A percentile compares a stretch with the other conserved stretches of the same genome.
Conservation (phyloP, 1,139 yeast genomes). For the Scheffersomyces parashehatae region DNA sequence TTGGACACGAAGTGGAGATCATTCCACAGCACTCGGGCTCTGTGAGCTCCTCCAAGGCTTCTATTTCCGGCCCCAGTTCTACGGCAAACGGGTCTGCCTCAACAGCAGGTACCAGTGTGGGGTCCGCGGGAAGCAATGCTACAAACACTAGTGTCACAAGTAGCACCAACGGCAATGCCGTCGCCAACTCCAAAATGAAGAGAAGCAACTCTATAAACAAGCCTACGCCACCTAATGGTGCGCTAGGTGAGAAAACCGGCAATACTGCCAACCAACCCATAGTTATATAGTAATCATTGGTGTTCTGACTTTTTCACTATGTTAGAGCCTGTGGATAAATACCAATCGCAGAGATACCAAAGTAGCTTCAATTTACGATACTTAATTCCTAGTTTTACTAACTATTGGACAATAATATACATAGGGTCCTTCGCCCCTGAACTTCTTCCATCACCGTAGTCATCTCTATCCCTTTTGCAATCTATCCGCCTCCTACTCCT, state of each 20-base stretch:
- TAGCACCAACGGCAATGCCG: background rate
- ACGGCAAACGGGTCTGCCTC: conserved; percentile 2
- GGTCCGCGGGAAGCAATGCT: too few species aligned
- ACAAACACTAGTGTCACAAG: background rate
- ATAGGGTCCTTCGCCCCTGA: too few species aligned
- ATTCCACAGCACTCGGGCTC: conserved; percentile 16
- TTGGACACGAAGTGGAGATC: conserved; percentile 48
- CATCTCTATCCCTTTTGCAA: background rate
- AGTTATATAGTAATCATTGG: conserved; percentile 2
- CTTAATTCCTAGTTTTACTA: too few species aligned
- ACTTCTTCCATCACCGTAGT: too few species aligned
- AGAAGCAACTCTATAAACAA: conserved; percentile 5
- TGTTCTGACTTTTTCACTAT: background rate
- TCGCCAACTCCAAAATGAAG: conserved; percentile 1
- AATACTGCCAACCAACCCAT: conserved; percentile 10
- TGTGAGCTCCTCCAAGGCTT: background rate
- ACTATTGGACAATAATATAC: too few species aligned
- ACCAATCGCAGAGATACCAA: background rate
- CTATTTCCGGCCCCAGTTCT: conserved; percentile 2
- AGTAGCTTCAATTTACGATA: background rate
- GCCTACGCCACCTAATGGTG: conserved; percentile 2
- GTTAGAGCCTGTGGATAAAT: background rate
- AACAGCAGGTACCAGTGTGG: conserved; percentile 4
- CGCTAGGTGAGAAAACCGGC: conserved; percentile 1
- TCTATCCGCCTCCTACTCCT: background rate